Base-by-base conservation (phyloP, 2,329 filamentous ascomycete species). In the Grosmannia penicillata region DNA sequence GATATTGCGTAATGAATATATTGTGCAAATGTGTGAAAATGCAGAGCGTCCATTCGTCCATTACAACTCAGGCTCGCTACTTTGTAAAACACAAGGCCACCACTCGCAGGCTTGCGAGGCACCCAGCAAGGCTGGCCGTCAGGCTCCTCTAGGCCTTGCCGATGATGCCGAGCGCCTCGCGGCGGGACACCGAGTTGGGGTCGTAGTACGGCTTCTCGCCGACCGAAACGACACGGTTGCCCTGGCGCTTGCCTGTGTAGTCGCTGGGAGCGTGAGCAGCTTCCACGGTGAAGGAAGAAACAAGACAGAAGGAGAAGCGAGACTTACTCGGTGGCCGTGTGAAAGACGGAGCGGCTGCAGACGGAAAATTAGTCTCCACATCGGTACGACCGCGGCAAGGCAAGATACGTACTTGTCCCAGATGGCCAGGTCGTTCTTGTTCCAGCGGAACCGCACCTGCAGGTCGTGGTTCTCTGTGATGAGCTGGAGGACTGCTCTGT, bases 171-270 rank as follows among this genome's bases (percentile, higher is more conserved):
- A 53, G 45, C 14, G 49, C 51, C 42, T 54, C 48, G 11, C 50
- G 48, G 10, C 50, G 47, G 8, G 50, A 53, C 37, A 45, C 43
- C 29, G 49, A 51, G 29, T 41, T 41, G 14, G 51, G 48, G 38
- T 53, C 49, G 19, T 47, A 53, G 44, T 47, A 53, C 7, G 52
- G 50, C 44, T 50, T 53, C 47, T 53, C 53, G 10, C 51, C 52
- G 11, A 54, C 40, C 15, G 48, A 51, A 3, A 55, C 53, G 8
- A 53, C 52, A 6, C 52, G 49, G 41, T 53, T 52, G 23, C 50
- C 51, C 39, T 51, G 45, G n/a, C 52, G 48, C 39, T 50, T 51
- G 31, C 50, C 50, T 11, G 18, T 24, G 36, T 53, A 53, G 43
- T 53, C 50, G 26, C 47, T 49, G 23, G n/a, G 13, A n/a, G 3